Conservation (phyloP, 2,329 filamentous ascomycete genomes). For the Laburnicola sp. region DNA sequence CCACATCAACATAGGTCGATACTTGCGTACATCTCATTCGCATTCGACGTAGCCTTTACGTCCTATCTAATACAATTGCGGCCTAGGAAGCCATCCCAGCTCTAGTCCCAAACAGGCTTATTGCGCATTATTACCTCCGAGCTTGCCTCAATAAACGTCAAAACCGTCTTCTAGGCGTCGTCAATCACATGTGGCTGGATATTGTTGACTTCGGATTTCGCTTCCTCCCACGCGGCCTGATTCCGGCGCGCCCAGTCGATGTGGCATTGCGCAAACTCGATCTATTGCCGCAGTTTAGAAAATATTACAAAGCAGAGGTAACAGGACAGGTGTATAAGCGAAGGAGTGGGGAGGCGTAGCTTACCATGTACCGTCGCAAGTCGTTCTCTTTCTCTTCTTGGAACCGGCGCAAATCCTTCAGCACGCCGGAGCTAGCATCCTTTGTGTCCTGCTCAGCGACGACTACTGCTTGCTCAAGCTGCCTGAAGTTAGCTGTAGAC, state of each 20-base stretch:
- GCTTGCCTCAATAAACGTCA: not conserved
- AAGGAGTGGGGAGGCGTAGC: slow-evolving; percentile 34
- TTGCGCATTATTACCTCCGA: not conserved
- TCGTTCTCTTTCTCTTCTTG: slow-evolving; percentile 96
- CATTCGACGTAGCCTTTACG: slow-evolving; percentile 1
- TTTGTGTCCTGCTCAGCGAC: slow-evolving; percentile 90
- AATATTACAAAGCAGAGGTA: not conserved
- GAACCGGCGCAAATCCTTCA: slow-evolving; percentile 89
- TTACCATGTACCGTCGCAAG: slow-evolving; percentile 90
- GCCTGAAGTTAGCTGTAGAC: slow-evolving; percentile 29
- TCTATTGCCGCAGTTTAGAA: slow-evolving; percentile 54
- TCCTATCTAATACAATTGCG: not conserved
- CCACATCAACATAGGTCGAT: not conserved
- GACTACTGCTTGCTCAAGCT: slow-evolving; percentile 88
- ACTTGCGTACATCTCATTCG: not conserved
- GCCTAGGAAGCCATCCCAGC: too few species aligned
- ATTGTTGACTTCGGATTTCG: slow-evolving; percentile 82
- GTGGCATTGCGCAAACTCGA: slow-evolving; percentile 89
- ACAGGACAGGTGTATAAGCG: not conserved
- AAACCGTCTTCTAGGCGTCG: slow-evolving; percentile 2
- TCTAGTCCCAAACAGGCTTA: not conserved
- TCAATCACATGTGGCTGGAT: slow-evolving; percentile 60
- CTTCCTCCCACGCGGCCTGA: slow-evolving; percentile 90
- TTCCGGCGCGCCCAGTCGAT: slow-evolving; percentile 93
- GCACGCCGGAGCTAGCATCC: slow-evolving; percentile 83